Conservation (phyloP, 139 green algal species). For the Coelastrella sp. region DNA sequence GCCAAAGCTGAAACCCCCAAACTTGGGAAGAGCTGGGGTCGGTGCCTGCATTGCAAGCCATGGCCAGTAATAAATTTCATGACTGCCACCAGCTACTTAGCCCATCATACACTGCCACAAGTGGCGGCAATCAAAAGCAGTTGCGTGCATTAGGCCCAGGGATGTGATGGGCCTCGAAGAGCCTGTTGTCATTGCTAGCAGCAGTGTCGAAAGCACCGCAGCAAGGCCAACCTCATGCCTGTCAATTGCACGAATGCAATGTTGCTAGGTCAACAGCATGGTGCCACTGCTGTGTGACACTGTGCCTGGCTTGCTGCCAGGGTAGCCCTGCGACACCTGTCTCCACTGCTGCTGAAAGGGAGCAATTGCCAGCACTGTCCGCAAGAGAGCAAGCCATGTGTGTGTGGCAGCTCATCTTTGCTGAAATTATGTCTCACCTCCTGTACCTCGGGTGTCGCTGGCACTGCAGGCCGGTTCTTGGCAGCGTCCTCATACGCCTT, state of each 20-base stretch:
- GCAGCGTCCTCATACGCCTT: slow-evolving; percentile 14
- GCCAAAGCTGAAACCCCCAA: slow-evolving; percentile 44
- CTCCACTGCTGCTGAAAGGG: neutral
- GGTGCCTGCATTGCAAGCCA: neutral
- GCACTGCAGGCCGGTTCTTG: slow-evolving; percentile 15
- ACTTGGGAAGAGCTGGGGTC: neutral
- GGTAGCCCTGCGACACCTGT: neutral
- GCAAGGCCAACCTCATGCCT: too few relatives aligned
- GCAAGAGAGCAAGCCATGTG: neutral
- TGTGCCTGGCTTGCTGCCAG: too few relatives aligned
- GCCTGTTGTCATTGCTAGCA: too few relatives aligned
- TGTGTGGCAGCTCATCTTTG: neutral
- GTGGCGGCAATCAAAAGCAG: too few relatives aligned
- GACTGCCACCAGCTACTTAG: too few relatives aligned
- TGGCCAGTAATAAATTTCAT: neutral
- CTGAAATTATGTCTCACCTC: slow-evolving; percentile 8
- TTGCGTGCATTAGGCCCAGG: too few relatives aligned
- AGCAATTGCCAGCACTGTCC: neutral
- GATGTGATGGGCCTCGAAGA: too few relatives aligned
- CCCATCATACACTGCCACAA: too few relatives aligned
- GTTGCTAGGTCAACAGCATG: neutral
- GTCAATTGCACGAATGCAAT: too few relatives aligned
- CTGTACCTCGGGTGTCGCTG: slow-evolving; percentile 13
- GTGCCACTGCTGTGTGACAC: too few relatives aligned
- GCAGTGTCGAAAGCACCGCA: too few relatives aligned